phyloP scores from a whole-genome alignment of 345 rosid genomes.

The Abelmoschus esculentus region DNA sequence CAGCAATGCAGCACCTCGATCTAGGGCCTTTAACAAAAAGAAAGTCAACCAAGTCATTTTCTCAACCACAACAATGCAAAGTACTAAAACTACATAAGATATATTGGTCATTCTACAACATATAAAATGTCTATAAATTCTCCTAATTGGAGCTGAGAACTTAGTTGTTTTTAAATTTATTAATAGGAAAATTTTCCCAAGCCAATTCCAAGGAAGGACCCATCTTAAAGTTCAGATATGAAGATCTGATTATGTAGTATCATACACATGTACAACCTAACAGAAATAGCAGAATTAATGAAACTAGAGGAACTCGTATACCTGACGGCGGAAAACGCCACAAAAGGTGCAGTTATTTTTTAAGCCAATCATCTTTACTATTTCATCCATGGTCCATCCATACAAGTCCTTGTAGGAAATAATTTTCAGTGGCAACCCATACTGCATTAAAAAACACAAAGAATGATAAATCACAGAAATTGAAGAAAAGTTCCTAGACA shows the following conservation, averaged over 20 bases:
- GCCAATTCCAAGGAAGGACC: background rate
- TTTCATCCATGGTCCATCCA: conserved; percentile 99
- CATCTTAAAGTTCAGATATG: conserved; percentile 1
- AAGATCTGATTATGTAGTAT: background rate
- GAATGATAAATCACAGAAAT: background rate
- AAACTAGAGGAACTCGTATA: conserved; percentile 10
- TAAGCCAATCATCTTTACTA: conserved; percentile 85
- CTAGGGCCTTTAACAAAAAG: conserved; percentile 61
- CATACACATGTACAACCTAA: background rate
- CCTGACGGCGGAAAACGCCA: conserved; percentile 96
- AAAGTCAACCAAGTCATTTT: conserved; percentile 10
- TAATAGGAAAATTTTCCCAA: background rate
- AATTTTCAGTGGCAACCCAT: conserved; percentile 77
- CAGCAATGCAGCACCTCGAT: conserved; percentile 78
- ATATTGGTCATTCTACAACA: background rate
- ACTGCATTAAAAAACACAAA: conserved; percentile 28
- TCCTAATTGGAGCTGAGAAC: background rate
- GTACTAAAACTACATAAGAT: background rate
- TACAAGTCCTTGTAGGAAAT: conserved; percentile 93
- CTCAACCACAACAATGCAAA: background rate
- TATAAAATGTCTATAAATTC: background rate
- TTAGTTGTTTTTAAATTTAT: background rate
- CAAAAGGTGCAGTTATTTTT: conserved; percentile 96
- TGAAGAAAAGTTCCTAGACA: background rate
- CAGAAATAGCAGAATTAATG: background rate